Percentiles rank a stretch among this genome's conserved stretches.
Conservation (phyloP, 306 rosid genomes). For the Vigna reflexopilosa region DNA sequence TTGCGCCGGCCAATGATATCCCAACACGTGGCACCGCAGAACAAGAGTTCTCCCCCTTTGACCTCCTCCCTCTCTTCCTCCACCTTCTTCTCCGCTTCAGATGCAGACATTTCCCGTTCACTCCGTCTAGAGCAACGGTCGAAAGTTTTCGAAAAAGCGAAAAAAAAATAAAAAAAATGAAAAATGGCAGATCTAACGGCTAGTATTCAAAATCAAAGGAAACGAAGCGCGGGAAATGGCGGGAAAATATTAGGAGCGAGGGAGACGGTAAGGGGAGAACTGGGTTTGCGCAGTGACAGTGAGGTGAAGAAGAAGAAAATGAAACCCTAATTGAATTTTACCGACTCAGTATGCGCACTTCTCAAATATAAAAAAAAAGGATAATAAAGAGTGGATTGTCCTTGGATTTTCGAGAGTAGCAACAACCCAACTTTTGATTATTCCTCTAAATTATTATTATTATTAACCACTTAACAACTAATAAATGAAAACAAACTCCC, state of each 20-base stretch:
- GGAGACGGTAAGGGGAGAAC: conserved; percentile 32
- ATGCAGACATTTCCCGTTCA: conserved; percentile 83
- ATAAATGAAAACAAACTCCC: conserved; percentile 16
- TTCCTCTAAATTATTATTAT: not conserved
- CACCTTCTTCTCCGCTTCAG: conserved; percentile 67
- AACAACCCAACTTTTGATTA: conserved; percentile 53
- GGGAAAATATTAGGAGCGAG: conserved; percentile 71
- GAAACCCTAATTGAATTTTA: conserved; percentile 84
- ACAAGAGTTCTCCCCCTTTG: conserved; percentile 84
- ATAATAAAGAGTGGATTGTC: conserved; percentile 45
- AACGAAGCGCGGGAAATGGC: conserved; percentile 62
- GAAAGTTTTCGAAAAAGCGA: not conserved
- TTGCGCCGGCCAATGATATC: conserved; percentile 79
- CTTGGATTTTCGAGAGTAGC: conserved; percentile 59
- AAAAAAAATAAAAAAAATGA: not conserved
- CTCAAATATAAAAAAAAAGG: not conserved
- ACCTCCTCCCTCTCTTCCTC: conserved; percentile 53
- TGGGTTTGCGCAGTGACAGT: conserved; percentile 44
- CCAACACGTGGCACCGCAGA: conserved; percentile 95
- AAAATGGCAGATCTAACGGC: conserved; percentile 74
- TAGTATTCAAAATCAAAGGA: conserved; percentile 54
- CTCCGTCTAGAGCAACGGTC: conserved; percentile 60
- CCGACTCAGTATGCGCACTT: not conserved
- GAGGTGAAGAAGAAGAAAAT: conserved; percentile 48
- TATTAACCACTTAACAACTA: not conserved